Base-by-base conservation (phyloP, 2,329 filamentous ascomycete species). In the Orbilia quercus region DNA sequence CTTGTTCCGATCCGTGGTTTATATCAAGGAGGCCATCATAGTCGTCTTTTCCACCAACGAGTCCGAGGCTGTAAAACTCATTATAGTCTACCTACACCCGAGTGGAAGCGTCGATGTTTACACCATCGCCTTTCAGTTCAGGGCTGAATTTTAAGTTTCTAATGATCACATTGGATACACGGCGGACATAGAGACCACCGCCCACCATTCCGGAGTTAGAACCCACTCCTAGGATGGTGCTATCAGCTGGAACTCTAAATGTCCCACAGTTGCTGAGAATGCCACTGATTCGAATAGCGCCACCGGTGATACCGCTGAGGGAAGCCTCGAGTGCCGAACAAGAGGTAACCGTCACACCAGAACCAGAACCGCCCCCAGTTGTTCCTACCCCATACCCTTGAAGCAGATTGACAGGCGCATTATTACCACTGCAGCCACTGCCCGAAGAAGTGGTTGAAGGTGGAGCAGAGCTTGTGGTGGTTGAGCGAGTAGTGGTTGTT, bases 91-190 rank as follows among this genome's bases (percentile, higher is more conserved):
- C 77, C 82, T 82, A 84, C 20, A 88, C 81, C 58, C 85, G 84
- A 2, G 78, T 82, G 0, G 82, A 80, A 1, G 78, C 77, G 73
- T 86, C 82, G 2, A 86, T 81, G 1, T 82, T 82, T 55, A 88
- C 81, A 38, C 83, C 82, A 77, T 88, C 86, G 31, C 84, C 84
- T 31, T 81, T 79, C 6, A 80, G 79, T 11, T 82, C 80, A 1
- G 85, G 83, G 62, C 85, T 83, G 65, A 86, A 82, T 74, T 83
- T 84, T 38, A 88, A 78, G 80, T 88, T 87, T 53, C 83, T 84
- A 55, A 87, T 78, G 65, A 87, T 87, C 53, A 87, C 85, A 75
- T 88, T 87, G 60, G 78, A 81, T 18, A 79, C 80, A 28, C 80
- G 78, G 77, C 83, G 83, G 75, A 86, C 79, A 54, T 81, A 82